Base-by-base conservation (phyloP, 192 early-diverging fungal species). In the Coemansia sp. region DNA sequence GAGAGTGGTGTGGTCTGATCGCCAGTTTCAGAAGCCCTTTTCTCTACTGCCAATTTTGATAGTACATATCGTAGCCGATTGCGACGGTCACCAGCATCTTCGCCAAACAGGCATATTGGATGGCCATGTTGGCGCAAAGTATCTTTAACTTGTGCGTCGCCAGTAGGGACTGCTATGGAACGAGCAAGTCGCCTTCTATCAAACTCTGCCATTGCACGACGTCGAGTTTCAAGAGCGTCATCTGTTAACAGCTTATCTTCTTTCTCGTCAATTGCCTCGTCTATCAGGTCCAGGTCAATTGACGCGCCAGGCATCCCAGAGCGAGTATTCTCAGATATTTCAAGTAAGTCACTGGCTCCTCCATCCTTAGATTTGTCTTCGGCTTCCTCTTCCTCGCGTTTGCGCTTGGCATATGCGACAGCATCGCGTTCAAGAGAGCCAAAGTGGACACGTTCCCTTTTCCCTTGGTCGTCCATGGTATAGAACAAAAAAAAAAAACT, bases 61-160 rank as follows among this genome's bases (percentile, higher is more conserved):
- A 99, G 58, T 20, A 93, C 59, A 19, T 86, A 86, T 27, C 93
- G 84, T 52, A 98, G 67, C 27, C 96, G 90, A 57, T 91, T 87
- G 59, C 96, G 83, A 46, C 96, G 80, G 50, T 95, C 94, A 9
- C 84, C 91, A 51, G 91, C 92, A 52, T 92, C 96, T 87, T 98
- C 96, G 33, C 88, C 96, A 75, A 98, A 98, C 0, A 96, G 75
- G 56, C 94, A 95, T 67, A 94, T 88, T 1, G 96, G 96, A 55
- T 95, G 90, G 1, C 86, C 87, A 32, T 89, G 72, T 51, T 94
- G 89, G 51, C 94, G 81, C 39, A 98, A 82, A 53, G 84, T 76
- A 50, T 78, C 80, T 19, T 91, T 74, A 19, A 98, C 95, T 46
- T 86, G 80, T 14, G 71, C 68, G 76, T 98, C 96, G 42, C 94